These are phyloP conservation scores for Phytophthora palmivora DNA, from an alignment of 352 stramenopile species.

Conservation along the genomic window DNA sequence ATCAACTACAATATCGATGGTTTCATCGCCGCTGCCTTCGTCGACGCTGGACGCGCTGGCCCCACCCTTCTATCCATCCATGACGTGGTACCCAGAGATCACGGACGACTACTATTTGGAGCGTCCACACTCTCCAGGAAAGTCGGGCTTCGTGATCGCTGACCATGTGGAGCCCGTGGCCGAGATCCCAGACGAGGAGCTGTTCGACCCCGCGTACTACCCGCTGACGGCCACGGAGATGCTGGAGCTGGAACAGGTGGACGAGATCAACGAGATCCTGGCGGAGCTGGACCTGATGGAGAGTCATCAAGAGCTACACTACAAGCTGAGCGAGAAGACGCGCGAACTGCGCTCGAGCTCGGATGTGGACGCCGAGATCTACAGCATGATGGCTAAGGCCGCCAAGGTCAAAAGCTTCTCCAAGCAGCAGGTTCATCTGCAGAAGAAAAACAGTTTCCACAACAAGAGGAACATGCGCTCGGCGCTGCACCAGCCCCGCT, in stretches of 20 bases:
- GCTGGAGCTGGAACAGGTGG: constrained; percentile 75
- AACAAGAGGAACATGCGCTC: constrained; percentile 60
- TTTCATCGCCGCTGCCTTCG: constrained; percentile 43
- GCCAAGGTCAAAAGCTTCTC: constrained; percentile 50
- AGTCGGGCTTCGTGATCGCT: constrained; percentile 69
- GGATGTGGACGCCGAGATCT: constrained; percentile 67
- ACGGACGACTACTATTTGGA: constrained; percentile 76
- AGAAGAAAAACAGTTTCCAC: constrained; percentile 45
- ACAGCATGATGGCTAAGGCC: constrained; percentile 62
- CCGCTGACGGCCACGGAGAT: constrained; percentile 67
- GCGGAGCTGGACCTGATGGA: constrained; percentile 84
- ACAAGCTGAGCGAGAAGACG: constrained; percentile 62
- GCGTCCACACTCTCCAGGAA: constrained; percentile 62
- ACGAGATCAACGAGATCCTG: constrained; percentile 83
- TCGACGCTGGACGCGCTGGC: constrained; percentile 63
- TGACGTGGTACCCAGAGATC: constrained; percentile 60
- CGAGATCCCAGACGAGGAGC: constrained; percentile 78
- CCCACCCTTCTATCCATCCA: constrained; percentile 66
- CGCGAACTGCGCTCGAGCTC: constrained; percentile 61
- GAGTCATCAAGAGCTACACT: constrained; percentile 73
- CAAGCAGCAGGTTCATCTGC: constrained; percentile 41
- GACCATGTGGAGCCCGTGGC: constrained; percentile 55
- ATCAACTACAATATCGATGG: constrained; percentile 28
- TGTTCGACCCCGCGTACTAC: constrained; percentile 76
- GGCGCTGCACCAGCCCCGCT: constrained; percentile 71